Base-by-base conservation (phyloP, 2,329 filamentous ascomycete genomes). In the Leptographium wingfieldii region DNA sequence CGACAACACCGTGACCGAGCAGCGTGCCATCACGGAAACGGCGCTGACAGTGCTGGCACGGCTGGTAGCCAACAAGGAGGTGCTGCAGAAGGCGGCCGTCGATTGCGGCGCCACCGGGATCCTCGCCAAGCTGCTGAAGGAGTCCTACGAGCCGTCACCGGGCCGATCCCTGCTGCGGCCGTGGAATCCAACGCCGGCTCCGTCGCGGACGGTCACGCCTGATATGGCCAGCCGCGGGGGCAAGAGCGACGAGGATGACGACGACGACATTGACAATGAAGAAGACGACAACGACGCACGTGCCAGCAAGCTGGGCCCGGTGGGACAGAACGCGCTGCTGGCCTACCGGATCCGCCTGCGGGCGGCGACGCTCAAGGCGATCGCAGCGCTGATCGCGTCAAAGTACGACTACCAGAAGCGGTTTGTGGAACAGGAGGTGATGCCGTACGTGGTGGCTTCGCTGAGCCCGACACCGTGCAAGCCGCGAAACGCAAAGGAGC, bases 351-450 rank as follows among this genome's bases (percentile, higher is more conserved):
- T 92, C 71, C 86, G 80, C 65, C 81, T 91, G 64, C 83, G 94
- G 59, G 88, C 92, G 71, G 86, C 82, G 56, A 82, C 85, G 1
- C 74, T 97, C 22, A 85, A 86, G 67, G 91, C 90, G 1, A 75
- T 97, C 60, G 88, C 88, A n/a, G 87, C 90, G 2, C 76, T 97
- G 57, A 84, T 88, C 1, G 83, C 88, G 3, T 86, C 87, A 66
- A 90, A 91, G 67, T 91, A 97, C 66, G 83, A 88, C 29, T 90
- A 92, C 68, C 81, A 92, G 52, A 95, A 95, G 68, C 80, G 81
- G 0, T 81, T 97, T 55, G 87, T 94, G 58, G 86, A 92, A 29
- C 83, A 89, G 66, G 90, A 91, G n/a, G 82, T 88, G 56, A 79
- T 95, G 53, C 80, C 84, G 0, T 91, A 87, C 68, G 85, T 97